Conservation (phyloP, 306 rosid species). For the Quercus wislizeni region DNA sequence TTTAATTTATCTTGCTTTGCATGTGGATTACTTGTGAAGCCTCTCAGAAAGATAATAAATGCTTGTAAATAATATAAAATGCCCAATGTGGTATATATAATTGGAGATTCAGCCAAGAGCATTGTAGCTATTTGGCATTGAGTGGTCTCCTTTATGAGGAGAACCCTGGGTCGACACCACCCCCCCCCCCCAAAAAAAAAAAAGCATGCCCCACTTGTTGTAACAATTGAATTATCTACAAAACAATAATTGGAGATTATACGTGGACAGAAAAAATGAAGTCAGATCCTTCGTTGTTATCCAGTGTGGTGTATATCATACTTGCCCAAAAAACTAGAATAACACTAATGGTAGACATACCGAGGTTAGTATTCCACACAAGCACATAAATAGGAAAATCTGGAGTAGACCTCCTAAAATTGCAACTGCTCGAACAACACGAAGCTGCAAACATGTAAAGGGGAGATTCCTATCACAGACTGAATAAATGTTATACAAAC, state of each 20-base stretch:
- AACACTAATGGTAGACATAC: constrained; percentile 47
- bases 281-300: neutral
- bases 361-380: constrained; percentile 83
- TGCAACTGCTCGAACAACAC: constrained; percentile 91
- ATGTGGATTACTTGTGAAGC: constrained; percentile 2
- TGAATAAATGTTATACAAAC: constrained; percentile 6
- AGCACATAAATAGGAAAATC: constrained; percentile 85
- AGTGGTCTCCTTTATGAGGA: too few relatives aligned
- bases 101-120: neutral
- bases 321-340: constrained; percentile 1
- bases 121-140: too few relatives aligned
- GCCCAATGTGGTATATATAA: neutral
- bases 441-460: constrained; percentile 62
- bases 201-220: too few relatives aligned
- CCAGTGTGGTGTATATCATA: neutral
- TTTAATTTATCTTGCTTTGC: constrained; percentile 8
- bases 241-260: neutral
- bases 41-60: neutral
- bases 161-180: too few relatives aligned
- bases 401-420: constrained; percentile 95
- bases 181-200: too few relatives aligned
- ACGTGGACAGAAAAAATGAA: neutral
- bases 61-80: neutral
- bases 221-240: too few relatives aligned
- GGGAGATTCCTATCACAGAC: constrained; percentile 15